Base-by-base conservation (phyloP, 805 yeast species). In the Metschnikowia corniflorae region DNA sequence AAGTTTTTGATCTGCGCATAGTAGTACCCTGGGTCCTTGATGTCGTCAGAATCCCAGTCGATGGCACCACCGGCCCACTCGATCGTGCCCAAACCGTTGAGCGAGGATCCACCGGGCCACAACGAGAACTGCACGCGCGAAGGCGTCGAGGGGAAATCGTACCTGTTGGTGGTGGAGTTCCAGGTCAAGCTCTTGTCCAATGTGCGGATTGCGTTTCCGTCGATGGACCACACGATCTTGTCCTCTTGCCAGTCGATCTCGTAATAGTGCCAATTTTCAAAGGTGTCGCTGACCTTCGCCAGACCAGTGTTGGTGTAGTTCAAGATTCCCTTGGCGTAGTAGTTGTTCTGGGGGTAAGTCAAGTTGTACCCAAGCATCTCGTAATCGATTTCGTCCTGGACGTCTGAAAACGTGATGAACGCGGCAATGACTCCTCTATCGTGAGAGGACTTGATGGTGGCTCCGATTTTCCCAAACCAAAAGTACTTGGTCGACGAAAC, bases 1-100 rank as follows among this genome's bases (percentile, higher is more conserved):
- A 86, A 68, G 29, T 73, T 70, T 51, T 79, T 68, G 31, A 89
- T 51, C 40, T 74, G 70, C 18, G 84, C 80, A 57, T 78, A 86
- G 65, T 76, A 82, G 67, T 88, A 89, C n/a, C 97, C 96, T 34
- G 80, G 75, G 39, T 82, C 67, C 42, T 68, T 52, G 40, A 88
- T 75, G 60, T 87, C 96, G 3, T 69, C 57, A 10, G 89, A 73
- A 58, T 82, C 62, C 97, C 97, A 89, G 65, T 86, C 70, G 43
- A 89, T 78, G 19, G 46, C 68, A 64, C 97, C 97, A 63, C 96
- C 96, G 24, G 95, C 85, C 89, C 89, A 88, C 39, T 71, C 82
- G 43, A 75, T 69, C 10, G 88, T 82, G 68, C 89, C 89, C 18
- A 52, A 46, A 16, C 73, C 75, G 51, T 71, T 73, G 20, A 68